Evolutionary conservation across 441 rosid species (phyloP).

Genomic region (Croton laevigatus): DNA sequence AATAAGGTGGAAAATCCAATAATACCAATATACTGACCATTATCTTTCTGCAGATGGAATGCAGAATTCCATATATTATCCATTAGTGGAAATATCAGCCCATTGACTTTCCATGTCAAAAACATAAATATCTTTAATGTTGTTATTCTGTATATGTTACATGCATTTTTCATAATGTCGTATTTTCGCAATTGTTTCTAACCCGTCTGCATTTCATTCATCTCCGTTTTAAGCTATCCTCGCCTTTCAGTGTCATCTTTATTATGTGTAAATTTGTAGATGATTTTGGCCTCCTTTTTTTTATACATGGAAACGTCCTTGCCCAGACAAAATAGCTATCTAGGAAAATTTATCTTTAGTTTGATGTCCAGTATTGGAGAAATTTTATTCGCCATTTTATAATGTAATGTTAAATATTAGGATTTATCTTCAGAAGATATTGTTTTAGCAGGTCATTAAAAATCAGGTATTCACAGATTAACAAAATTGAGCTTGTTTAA

Average conservation of each 20-base stretch:
- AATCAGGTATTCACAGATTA: neutral
- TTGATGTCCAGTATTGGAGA: neutral
- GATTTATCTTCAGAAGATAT: neutral
- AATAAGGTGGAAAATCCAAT: neutral
- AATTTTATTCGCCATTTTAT: neutral
- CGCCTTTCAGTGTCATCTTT: neutral
- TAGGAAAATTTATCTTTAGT: neutral
- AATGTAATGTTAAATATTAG: neutral
- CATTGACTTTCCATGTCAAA: neutral
- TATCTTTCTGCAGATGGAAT: neutral
- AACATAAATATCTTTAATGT: too few relatives aligned
- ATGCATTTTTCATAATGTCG: too few relatives aligned
- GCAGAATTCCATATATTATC: neutral
- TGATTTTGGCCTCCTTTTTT: neutral
- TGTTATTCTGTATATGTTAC: too few relatives aligned
- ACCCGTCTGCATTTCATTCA: neutral
- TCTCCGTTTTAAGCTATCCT: neutral
- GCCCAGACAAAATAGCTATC: neutral
- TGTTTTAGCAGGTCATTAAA: neutral
- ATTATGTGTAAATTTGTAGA: neutral
- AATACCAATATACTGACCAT: too few relatives aligned
- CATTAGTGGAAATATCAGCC: neutral
- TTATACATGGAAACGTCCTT: neutral
- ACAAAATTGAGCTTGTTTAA: neutral
- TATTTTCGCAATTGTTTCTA: neutral